Evolutionary conservation across 495 filamentous ascomycete genomes (phyloP), one percentile per base, ranked within the genome.

Genomic region (Hypoxylon rickii): DNA sequence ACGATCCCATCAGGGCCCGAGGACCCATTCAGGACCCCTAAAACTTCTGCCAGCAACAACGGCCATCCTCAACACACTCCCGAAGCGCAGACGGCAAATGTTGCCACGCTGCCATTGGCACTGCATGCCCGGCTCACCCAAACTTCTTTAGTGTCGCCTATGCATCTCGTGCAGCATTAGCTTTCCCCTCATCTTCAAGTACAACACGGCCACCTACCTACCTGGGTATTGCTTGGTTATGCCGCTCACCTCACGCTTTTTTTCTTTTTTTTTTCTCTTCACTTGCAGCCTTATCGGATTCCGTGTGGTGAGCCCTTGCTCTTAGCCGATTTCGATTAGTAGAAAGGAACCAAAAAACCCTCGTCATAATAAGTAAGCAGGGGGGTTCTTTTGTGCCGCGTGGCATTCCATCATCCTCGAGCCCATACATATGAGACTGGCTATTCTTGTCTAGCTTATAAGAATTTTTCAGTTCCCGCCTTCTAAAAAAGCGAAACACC

Each of bases 121-220:
- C 51, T 62, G 16, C 13, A 44, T 11, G 22, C 33, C 26, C 51
- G 58, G 58, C 31, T 62, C 47, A 37, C 53, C 52, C 37, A 52
- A 56, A 22, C 42, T 44, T 50, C n/a, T 16, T 52, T 43, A 51
- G 50, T 47, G 42, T 55, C 52, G 58, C 52, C 58, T 62, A 56
- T 62, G 58, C 58, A 62, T 62, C 51, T 56, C 52, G 46, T 62
- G 58, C 58, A 62, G 58, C 58, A 57, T 40, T 62, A 62, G 52
- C 32, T 62, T 62, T 57, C 46, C 46, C 41, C 54, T 45, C 46
- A 50, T 15, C 33, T 22, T 36, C 44, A 50, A n/a, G 39, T 56
- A 34, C 51, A n/a, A 47, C 46, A 42, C 37, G 43, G 33, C 24
- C 34, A 15, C 44, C 41, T 39, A 33, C n/a, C n/a, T n/a, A n/a